Evolutionary conservation across 2,329 filamentous ascomycete species (phyloP).

Genomic region (Penicillium sp.): DNA sequence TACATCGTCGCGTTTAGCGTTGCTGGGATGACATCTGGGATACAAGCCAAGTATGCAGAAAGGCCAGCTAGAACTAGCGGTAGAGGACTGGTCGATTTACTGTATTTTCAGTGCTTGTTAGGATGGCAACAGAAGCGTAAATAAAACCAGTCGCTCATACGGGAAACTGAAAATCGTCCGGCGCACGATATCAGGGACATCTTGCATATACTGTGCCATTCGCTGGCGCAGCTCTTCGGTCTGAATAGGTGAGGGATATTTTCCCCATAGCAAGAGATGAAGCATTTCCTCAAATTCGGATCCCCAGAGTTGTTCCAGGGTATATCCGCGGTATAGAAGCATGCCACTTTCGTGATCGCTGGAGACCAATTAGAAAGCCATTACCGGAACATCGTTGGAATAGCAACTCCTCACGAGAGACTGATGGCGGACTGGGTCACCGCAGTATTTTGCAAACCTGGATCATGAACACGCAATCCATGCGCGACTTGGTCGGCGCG

Average conservation of each 20-base stretch:
- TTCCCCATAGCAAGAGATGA: conserved; percentile 32
- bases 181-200: conserved; percentile 24
- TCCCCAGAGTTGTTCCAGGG: conserved; percentile 32
- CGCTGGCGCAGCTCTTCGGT: conserved; percentile 17
- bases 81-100: conserved; percentile 23
- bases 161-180: conserved; percentile 26
- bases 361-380: not conserved
- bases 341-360: conserved; percentile 32
- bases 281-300: conserved; percentile 36
- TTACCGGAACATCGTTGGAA: too few species aligned
- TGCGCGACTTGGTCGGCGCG: conserved; percentile 24
- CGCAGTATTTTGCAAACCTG: conserved; percentile 36
- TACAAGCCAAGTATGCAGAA: conserved; percentile 27
- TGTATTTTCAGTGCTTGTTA: not conserved
- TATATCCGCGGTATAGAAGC: conserved; percentile 32
- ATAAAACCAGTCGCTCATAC: conserved; percentile 11
- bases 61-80: conserved; percentile 32
- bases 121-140: too few species aligned
- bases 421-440: conserved; percentile 33
- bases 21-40: conserved; percentile 24
- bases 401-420: conserved; percentile 27
- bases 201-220: conserved; percentile 24
- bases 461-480: conserved; percentile 36
- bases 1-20: conserved; percentile 25
- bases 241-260: conserved; percentile 26